phyloP scores from a whole-genome alignment of 148 eudicot genomes.

The Chenopodium suecicum region DNA sequence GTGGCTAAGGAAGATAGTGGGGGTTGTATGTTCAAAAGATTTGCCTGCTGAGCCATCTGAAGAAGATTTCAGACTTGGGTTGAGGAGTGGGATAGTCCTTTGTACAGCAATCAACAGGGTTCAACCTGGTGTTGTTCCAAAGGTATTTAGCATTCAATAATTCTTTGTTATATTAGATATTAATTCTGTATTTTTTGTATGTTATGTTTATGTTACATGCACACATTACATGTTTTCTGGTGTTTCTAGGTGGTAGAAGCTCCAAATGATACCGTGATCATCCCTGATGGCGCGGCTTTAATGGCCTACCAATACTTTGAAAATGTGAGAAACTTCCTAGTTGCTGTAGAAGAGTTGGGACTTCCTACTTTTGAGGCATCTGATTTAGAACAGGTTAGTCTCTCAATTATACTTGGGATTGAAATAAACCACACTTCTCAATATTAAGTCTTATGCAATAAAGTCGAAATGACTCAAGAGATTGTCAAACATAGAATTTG shows the following conservation, averaged over 20 bases:
- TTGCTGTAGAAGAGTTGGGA: constrained; percentile 72
- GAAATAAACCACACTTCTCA: neutral
- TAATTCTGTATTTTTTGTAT: neutral
- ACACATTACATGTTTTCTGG: neutral
- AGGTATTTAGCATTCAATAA: constrained; percentile 40
- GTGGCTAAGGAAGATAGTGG: constrained; percentile 85
- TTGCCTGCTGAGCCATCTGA: constrained; percentile 94
- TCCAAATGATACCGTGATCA: constrained; percentile 50
- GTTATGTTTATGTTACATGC: neutral
- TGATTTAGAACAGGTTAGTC: constrained; percentile 80
- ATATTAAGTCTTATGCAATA: neutral
- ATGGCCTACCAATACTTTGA: constrained; percentile 87
- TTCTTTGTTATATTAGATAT: neutral
- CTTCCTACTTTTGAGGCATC: constrained; percentile 90
- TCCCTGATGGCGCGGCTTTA: constrained; percentile 87
- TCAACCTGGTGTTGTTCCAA: constrained; percentile 67
- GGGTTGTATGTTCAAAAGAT: constrained; percentile 86
- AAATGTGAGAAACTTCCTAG: constrained; percentile 80
- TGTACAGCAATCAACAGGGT: constrained; percentile 89
- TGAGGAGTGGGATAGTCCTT: constrained; percentile 85
- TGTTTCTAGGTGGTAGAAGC: constrained; percentile 67
- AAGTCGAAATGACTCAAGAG: neutral
- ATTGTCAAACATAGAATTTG: neutral
- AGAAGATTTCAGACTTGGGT: constrained; percentile 80
- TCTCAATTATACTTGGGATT: neutral